Evolutionary conservation across 202 grass and related monocot genomes (phyloP).

Genomic region (Musa balbisiana): DNA sequence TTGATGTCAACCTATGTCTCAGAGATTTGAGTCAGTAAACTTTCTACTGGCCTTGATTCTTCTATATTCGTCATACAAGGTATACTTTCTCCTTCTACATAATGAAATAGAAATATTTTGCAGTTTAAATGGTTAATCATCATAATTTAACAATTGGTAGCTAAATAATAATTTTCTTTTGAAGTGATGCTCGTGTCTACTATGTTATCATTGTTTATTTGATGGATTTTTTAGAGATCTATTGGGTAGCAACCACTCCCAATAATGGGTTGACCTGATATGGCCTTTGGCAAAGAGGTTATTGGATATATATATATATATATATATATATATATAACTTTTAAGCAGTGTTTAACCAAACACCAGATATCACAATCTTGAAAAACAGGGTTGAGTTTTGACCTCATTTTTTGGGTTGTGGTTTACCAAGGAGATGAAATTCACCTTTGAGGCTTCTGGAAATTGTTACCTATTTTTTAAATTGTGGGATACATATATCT

Average conservation of each 20-base stretch:
- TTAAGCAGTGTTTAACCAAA: too few species aligned
- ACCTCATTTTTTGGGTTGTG: too few species aligned
- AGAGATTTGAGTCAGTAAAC: conserved; percentile 97
- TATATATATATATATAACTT: too few species aligned
- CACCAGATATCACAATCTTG: too few species aligned
- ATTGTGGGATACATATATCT: too few species aligned
- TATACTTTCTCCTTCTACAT: conserved; percentile 27
- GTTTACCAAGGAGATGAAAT: too few species aligned
- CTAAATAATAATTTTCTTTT: neutral
- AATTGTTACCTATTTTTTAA: too few species aligned
- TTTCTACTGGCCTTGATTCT: conserved; percentile 79
- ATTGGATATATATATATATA: too few species aligned
- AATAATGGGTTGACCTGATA: neutral
- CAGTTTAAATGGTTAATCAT: conserved; percentile 16
- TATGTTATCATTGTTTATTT: neutral
- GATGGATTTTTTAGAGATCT: neutral
- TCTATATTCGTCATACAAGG: conserved; percentile 93
- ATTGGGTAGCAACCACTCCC: too few species aligned
- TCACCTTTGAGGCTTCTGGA: too few species aligned
- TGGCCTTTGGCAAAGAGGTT: too few species aligned
- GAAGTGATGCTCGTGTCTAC: neutral
- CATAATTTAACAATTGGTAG: neutral
- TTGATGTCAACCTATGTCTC: conserved; percentile 20
- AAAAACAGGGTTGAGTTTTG: too few species aligned
- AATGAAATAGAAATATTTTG: neutral